Conservation (phyloP, 257 asterid species). For the Solanum corneliomulleri region DNA sequence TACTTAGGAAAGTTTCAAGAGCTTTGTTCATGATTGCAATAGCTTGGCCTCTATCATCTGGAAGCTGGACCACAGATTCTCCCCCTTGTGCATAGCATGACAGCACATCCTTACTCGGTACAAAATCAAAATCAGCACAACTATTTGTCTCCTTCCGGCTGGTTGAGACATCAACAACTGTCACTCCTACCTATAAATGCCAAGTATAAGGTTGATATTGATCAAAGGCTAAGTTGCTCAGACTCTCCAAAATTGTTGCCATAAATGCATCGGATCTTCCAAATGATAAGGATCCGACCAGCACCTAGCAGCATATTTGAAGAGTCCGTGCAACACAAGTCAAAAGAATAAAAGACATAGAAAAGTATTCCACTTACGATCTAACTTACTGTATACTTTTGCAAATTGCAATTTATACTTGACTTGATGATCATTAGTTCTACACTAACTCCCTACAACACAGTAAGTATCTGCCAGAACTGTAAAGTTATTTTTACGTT, state of each 20-base stretch:
- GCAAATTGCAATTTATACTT: neutral
- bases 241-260: neutral
- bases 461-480: neutral
- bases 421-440: neutral
- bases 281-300: neutral
- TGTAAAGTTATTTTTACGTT: neutral
- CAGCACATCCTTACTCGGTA: conserved; percentile 58
- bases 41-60: conserved; percentile 79
- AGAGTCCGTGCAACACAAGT: neutral
- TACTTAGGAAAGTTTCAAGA: conserved; percentile 36
- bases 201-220: neutral
- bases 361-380: neutral
- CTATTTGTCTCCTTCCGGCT: conserved; percentile 25
- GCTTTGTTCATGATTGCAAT: conserved; percentile 55
- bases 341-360: no score
- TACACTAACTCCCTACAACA: neutral
- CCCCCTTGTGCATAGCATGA: conserved; percentile 27
- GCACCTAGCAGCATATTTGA: neutral
- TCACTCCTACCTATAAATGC: conserved; percentile 48
- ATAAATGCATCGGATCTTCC: neutral
- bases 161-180: conserved; percentile 73
- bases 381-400: neutral
- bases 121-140: conserved; percentile 54
- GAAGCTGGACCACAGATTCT: conserved; percentile 25
- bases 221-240: neutral